Conservation (phyloP, 2,329 filamentous ascomycete genomes). For the Pochonia chlamydosporia region DNA sequence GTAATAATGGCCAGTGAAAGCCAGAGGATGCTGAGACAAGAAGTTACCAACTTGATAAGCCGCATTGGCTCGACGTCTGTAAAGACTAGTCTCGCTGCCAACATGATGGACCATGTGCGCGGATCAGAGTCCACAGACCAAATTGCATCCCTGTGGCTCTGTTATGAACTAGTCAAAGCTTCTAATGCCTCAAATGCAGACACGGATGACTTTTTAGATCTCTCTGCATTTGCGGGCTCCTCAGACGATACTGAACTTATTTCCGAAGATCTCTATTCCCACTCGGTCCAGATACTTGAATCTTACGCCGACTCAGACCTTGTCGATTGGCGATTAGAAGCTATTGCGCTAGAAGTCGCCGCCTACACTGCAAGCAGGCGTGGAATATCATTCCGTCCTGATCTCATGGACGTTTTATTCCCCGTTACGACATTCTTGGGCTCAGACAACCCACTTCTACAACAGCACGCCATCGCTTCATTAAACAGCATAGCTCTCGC, state of each 20-base stretch:
- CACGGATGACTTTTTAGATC: conserved; percentile 61
- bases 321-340: conserved; percentile 66
- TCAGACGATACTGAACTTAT: conserved; percentile 39
- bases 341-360: conserved; percentile 74
- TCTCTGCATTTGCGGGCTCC: conserved; percentile 31
- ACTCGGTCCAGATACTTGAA: conserved; percentile 58
- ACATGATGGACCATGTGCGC: conserved; percentile 59
- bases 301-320: conserved; percentile 43
- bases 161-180: conserved; percentile 63
- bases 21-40: conserved; percentile 55
- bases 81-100: conserved; percentile 54
- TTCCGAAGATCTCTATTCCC: conserved; percentile 62
- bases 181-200: conserved; percentile 44
- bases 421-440: conserved; percentile 86
- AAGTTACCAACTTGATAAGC: conserved; percentile 52
- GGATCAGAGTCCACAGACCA: conserved; percentile 52
- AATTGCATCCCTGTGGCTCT: conserved; percentile 74
- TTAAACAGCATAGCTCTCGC: conserved; percentile 72
- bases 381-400: conserved; percentile 65
- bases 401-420: conserved; percentile 87
- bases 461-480: conserved; percentile 75
- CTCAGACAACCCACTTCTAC: conserved; percentile 60
- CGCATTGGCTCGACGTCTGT: conserved; percentile 52
- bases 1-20: conserved; percentile 60
- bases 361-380: conserved; percentile 68